Percentiles rank a stretch among this genome's conserved stretches.
phyloP scores from a whole-genome alignment of 768 basidiomycete genomes.

The Mycena metata region DNA sequence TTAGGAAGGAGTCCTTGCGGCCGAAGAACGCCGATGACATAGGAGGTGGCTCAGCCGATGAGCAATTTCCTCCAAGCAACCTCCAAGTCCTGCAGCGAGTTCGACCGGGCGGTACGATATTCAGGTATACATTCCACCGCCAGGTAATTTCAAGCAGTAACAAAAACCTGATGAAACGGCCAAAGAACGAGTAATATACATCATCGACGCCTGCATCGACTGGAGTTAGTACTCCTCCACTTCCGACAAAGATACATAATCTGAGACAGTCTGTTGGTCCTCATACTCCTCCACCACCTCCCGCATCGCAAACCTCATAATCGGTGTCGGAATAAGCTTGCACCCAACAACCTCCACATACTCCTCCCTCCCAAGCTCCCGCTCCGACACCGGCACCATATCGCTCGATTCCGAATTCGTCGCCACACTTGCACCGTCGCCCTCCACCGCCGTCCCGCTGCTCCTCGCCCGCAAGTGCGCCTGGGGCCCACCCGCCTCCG shows the following conservation, averaged over 20 bases:
- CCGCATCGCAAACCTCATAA: slow-evolving; percentile 88
- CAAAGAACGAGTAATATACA: not conserved
- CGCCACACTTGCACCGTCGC: slow-evolving; percentile 43
- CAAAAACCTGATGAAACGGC: not conserved
- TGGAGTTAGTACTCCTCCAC: slow-evolving; percentile 27
- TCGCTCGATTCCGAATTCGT: slow-evolving; percentile 32
- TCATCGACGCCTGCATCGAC: not conserved
- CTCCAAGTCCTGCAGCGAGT: no score
- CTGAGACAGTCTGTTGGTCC: slow-evolving; percentile 79
- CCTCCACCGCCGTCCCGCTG: slow-evolving; percentile 58
- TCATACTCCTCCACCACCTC: slow-evolving; percentile 89
- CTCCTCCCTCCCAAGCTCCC: slow-evolving; percentile 65
- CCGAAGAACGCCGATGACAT: not conserved
- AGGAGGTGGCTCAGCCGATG: no score
- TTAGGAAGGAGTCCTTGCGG: not conserved
- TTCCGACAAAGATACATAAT: slow-evolving; percentile 84
- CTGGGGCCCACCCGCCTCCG: slow-evolving; percentile 42
- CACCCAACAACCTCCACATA: slow-evolving; percentile 77
- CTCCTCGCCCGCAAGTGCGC: slow-evolving; percentile 46
- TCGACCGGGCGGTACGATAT: no score
- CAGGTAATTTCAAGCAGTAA: no score
- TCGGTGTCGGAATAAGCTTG: slow-evolving; percentile 83
- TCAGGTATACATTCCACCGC: no score
- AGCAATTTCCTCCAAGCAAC: no score
- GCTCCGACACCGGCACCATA: slow-evolving; percentile 52